Evolutionary conservation across 768 basidiomycete genomes (phyloP).

Genomic region (Leccinum incarnatum): DNA sequence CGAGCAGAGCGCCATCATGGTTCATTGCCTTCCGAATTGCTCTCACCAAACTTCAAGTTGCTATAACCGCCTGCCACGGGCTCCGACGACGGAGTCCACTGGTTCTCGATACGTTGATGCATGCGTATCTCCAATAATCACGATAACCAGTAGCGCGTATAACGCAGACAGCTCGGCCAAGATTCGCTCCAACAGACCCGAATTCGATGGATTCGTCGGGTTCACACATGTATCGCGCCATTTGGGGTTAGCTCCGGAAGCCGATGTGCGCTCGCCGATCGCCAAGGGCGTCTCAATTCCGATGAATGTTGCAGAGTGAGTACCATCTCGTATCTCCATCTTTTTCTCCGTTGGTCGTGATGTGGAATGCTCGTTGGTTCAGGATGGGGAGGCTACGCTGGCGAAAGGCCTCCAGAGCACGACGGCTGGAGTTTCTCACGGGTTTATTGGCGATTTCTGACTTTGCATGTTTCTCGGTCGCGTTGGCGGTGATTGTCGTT

Average conservation of each 20-base stretch:
- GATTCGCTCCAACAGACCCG: neutral
- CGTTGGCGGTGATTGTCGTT: constrained; percentile 14
- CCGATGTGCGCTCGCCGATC: constrained; percentile 31
- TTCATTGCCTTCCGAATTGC: constrained; percentile 22
- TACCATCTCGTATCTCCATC: neutral
- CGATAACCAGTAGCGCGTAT: neutral
- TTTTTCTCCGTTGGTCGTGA: constrained; percentile 6
- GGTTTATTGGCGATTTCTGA: constrained; percentile 10
- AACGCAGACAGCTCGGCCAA: neutral
- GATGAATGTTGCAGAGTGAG: constrained; percentile 20
- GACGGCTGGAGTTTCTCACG: constrained; percentile 5
- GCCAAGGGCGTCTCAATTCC: constrained; percentile 24
- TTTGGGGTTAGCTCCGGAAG: constrained; percentile 8
- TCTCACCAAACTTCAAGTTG: constrained; percentile 18
- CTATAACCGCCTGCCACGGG: neutral
- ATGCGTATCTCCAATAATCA: constrained; percentile 27
- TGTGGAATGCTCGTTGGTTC: constrained; percentile 10
- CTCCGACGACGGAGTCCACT: neutral
- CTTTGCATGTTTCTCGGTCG: constrained; percentile 16
- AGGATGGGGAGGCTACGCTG: constrained; percentile 12
- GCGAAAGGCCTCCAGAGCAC: constrained; percentile 8
- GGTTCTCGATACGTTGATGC: constrained; percentile 25
- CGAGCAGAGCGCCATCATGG: constrained; percentile 10
- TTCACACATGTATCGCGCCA: constrained; percentile 14
- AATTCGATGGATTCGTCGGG: constrained; percentile 7